phyloP scores from a whole-genome alignment of 257 asterid species.

The Osmanthus fragrans region DNA sequence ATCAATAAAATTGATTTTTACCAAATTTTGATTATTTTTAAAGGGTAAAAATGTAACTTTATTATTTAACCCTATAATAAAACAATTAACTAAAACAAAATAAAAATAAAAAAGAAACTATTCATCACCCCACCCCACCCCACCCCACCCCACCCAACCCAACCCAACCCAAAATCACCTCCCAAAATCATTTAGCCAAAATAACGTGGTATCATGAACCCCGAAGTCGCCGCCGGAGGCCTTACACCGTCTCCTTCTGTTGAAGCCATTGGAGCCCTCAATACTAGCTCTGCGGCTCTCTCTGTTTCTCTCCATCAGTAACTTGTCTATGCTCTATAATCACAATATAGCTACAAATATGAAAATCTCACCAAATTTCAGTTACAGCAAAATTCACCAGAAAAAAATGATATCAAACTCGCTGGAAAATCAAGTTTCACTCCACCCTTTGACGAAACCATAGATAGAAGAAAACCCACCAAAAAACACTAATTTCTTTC shows the following conservation, averaged over 20 bases:
- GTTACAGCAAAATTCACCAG: constrained; percentile 34
- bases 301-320: constrained; percentile 79
- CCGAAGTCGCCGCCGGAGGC: no score
- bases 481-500: constrained; percentile 27
- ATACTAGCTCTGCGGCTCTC: constrained; percentile 82
- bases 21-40: no score
- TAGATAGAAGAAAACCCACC: not conserved
- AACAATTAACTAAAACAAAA: no score
- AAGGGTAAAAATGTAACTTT: no score
- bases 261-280: constrained; percentile 78
- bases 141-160: no score
- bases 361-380: constrained; percentile 32
- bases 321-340: constrained; percentile 6
- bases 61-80: no score
- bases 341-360: constrained; percentile 26
- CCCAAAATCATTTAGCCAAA: no score
- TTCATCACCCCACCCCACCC: no score
- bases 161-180: no score
- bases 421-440: constrained; percentile 48
- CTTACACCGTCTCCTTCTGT: constrained; percentile 73
- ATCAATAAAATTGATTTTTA: no score
- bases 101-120: no score
- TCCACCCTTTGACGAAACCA: constrained; percentile 32
- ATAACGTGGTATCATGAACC: no score
- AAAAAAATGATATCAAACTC: not conserved